Evolutionary conservation across 1,139 yeast genomes (phyloP), one percentile per base, ranked within the genome.

Genomic region (Chernovozyma aurita): DNA sequence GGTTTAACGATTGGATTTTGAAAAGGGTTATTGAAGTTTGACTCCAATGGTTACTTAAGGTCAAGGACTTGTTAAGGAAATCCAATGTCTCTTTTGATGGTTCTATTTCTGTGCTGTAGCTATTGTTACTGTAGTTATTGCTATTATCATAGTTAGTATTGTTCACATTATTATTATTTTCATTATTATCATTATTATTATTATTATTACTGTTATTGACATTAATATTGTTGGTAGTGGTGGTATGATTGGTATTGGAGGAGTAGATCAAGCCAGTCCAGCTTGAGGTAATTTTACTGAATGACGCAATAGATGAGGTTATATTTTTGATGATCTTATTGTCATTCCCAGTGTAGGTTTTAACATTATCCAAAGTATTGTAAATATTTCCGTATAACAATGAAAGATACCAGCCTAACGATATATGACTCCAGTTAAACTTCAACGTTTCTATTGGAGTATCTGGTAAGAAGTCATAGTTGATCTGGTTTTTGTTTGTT

Each of bases 381-480:
- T 76, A 85, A 1, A 85, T 70, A 36, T 71, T 66, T 1, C 82
- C 77, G 80, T 88, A 85, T 24, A 85, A 52, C 13, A 84, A 61
- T 12, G 85, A 74, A 31, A 74, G 68, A 52, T 85, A 81, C 95
- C 95, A 87, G 0, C 90, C 88, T 27, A 85, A 63, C 0, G 92
- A 77, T 7, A 72, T 49, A 31, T 64, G 63, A 31, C 76, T 73
- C 92, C 95, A 84, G 11, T 59, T 55, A 44, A 85, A 80, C 36
- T 55, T 62, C 42, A 82, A 61, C 3, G 72, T 71, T 36, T 75
- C 76, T 37, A 78, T 65, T 2, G 63, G 63, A 0, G 65, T 53
- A 2, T 49, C 48, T 0, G 73, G 71, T 20, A 61, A 46, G 34
- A 61, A 59, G 37, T 68, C 71, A 39, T 49, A 53, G 37, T 50